Evolutionary conservation across 371 early-diverging fungal genomes (phyloP).

Genomic region (Mortierella sp.): DNA sequence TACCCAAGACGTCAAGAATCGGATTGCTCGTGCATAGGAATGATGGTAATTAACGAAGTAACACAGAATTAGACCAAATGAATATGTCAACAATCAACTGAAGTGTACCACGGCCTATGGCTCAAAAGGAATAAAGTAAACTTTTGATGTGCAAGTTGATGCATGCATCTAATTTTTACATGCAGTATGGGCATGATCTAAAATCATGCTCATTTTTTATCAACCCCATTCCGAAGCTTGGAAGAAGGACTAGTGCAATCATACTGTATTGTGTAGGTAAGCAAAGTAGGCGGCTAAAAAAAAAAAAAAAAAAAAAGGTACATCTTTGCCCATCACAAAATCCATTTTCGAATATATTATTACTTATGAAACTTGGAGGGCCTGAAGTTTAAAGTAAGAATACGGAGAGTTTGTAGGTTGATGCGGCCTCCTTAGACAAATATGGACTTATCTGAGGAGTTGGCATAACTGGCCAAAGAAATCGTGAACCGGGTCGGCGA

Average conservation of each 20-base stretch:
- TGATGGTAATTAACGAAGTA: not conserved
- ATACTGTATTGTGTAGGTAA: not conserved
- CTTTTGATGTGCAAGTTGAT: no score
- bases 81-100: not conserved
- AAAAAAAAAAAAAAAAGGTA: not conserved
- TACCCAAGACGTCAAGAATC: not conserved
- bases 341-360: conserved; percentile 3
- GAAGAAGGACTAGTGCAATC: no score
- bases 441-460: not conserved
- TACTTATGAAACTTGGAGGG: not conserved
- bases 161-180: no score
- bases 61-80: conserved; percentile 3
- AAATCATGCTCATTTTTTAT: no score
- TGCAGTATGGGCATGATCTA: no score
- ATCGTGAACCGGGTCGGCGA: conserved; percentile 27
- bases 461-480: conserved; percentile 13
- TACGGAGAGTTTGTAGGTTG: not conserved
- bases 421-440: not conserved
- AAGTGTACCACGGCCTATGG: no score
- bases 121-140: not conserved
- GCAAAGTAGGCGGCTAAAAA: not conserved
- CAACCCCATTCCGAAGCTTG: no score
- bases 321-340: not conserved
- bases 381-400: not conserved
- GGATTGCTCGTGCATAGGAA: not conserved